Percentiles rank a stretch among this genome's conserved stretches.
Evolutionary conservation across 148 eudicot species (phyloP).

Genomic region (Beta vulgaris): DNA sequence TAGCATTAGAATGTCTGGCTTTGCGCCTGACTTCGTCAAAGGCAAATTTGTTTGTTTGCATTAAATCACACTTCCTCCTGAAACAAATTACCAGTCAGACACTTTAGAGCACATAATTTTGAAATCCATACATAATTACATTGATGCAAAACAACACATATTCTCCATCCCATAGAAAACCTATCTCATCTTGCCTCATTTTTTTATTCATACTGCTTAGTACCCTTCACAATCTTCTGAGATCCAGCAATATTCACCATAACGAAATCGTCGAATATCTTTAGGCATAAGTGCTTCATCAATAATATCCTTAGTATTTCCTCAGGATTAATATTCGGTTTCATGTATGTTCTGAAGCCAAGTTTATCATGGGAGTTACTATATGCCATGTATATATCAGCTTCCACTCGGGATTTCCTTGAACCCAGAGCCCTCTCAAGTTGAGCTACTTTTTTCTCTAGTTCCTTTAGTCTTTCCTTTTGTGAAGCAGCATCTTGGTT

Average conservation of each 20-base stretch:
- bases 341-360: background rate
- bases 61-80: background rate
- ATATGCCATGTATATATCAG: background rate
- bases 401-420: background rate
- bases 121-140: background rate
- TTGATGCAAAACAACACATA: background rate
- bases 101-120: background rate
- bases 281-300: conserved; percentile 9
- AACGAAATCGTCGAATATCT: conserved; percentile 1
- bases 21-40: too few species aligned
- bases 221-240: background rate
- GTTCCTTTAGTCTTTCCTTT: conserved; percentile 14
- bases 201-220: background rate
- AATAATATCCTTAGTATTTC: background rate
- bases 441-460: conserved; percentile 23
- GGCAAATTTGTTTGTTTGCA: background rate
- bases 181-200: background rate
- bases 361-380: background rate
- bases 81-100: background rate
- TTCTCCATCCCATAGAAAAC: background rate
- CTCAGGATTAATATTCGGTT: conserved; percentile 7
- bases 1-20: background rate
- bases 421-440: conserved; percentile 16
- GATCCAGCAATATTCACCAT: background rate
- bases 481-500: conserved; percentile 8